Evolutionary conservation across 768 basidiomycete species (phyloP).

Genomic region (Leccinum longicurvipes): DNA sequence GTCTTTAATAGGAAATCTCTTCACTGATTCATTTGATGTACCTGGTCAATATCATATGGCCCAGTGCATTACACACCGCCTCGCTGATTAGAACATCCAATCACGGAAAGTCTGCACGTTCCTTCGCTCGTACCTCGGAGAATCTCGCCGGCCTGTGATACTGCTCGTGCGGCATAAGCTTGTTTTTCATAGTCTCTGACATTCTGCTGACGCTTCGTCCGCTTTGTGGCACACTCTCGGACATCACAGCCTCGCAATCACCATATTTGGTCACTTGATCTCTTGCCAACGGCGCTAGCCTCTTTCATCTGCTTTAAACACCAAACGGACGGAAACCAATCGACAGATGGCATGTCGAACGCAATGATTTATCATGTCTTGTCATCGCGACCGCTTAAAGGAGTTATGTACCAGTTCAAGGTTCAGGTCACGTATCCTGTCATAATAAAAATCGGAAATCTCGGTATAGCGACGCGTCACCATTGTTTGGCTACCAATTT

Average conservation of each 20-base stretch:
- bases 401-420: constrained; percentile 8
- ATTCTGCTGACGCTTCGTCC: constrained; percentile 19
- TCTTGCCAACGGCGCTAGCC: constrained; percentile 1
- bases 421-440: not conserved
- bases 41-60: constrained; percentile 22
- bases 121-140: not conserved
- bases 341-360: not conserved
- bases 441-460: not conserved
- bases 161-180: not conserved
- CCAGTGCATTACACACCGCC: constrained; percentile 11
- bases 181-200: constrained; percentile 17
- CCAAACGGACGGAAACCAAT: constrained; percentile 7
- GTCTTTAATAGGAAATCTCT: constrained; percentile 14
- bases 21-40: constrained; percentile 15
- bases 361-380: constrained; percentile 1
- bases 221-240: constrained; percentile 31
- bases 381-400: constrained; percentile 5
- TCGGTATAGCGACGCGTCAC: not conserved
- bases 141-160: not conserved
- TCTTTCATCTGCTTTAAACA: not conserved
- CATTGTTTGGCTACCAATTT: not conserved
- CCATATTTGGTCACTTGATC: constrained; percentile 3
- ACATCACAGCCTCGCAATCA: constrained; percentile 24
- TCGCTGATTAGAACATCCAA: constrained; percentile 4
- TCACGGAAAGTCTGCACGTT: constrained; percentile 1